A percentile compares a stretch with the other conserved stretches of the same genome.
Conservation (phyloP, 805 yeast genomes). For the Wickerhamiella nectarea region DNA sequence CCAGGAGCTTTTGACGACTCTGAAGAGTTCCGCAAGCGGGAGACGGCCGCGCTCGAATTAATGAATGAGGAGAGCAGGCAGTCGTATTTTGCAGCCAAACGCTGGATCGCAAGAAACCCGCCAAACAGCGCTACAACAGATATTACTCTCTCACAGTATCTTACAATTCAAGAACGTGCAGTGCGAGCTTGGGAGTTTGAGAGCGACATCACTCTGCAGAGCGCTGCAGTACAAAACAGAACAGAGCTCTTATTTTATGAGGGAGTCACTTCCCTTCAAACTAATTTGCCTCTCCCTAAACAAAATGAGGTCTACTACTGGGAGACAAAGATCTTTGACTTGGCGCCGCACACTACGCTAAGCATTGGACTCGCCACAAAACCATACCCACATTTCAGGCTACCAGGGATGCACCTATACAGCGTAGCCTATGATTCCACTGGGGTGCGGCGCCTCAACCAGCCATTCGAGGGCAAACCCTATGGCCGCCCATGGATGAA, state of each 20-base stretch:
- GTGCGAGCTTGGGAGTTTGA: slow-evolving; percentile 80
- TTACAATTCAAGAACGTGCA: slow-evolving; percentile 73
- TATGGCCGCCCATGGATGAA: slow-evolving; percentile 39
- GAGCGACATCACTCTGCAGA: slow-evolving; percentile 35
- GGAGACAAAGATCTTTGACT: slow-evolving; percentile 71
- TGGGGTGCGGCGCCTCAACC: slow-evolving; percentile 68
- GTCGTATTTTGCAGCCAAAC: slow-evolving; percentile 49
- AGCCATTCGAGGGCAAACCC: slow-evolving; percentile 43
- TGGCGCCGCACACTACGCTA: slow-evolving; percentile 35
- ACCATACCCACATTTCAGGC: slow-evolving; percentile 86
- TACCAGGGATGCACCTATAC: slow-evolving; percentile 82
- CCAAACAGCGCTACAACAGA: slow-evolving; percentile 33
- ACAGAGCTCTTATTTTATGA: slow-evolving; percentile 36
- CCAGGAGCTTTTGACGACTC: slow-evolving; percentile 57
- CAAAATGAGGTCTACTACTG: slow-evolving; percentile 77
- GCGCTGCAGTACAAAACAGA: slow-evolving; percentile 48
- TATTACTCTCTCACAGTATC: slow-evolving; percentile 41
- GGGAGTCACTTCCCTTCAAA: slow-evolving; percentile 52
- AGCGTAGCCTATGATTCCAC: slow-evolving; percentile 79
- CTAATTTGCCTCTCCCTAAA: slow-evolving; percentile 75
- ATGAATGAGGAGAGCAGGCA: slow-evolving; percentile 43
- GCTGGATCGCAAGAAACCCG: slow-evolving; percentile 31
- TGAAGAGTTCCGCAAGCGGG: slow-evolving; percentile 44
- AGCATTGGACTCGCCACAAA: slow-evolving; percentile 71
- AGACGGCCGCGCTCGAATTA: slow-evolving; percentile 47